A percentile compares a stretch with the other conserved stretches of the same genome.
Conservation (phyloP, 2,329 filamentous ascomycete species). For the Nothomitra cinnamomea region DNA sequence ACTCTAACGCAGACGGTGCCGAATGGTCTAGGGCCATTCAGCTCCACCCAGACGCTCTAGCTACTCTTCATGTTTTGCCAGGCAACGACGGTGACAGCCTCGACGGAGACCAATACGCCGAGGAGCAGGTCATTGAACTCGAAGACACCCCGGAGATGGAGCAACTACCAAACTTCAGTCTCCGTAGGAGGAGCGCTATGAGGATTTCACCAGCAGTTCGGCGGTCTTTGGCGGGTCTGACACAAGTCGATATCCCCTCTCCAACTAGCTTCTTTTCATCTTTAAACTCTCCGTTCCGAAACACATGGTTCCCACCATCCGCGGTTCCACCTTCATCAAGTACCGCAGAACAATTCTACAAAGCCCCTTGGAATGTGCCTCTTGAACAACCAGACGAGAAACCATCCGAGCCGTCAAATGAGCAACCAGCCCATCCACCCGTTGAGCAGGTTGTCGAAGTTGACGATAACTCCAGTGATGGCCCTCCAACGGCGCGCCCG, state of each 20-base stretch:
- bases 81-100: background rate
- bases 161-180: conserved; percentile 36
- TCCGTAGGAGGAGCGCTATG: conserved; percentile 21
- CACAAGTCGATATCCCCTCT: conserved; percentile 73
- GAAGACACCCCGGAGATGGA: conserved; percentile 35
- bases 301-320: conserved; percentile 60
- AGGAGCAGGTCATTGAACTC: conserved; percentile 21
- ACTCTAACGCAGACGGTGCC: background rate
- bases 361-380: conserved; percentile 54
- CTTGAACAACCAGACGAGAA: too few relatives aligned
- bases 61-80: conserved; percentile 46
- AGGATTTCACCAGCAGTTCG: conserved; percentile 30
- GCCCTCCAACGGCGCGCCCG: conserved; percentile 51
- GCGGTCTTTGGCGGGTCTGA: conserved; percentile 52
- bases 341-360: conserved; percentile 85
- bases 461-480: conserved; percentile 32
- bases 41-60: conserved; percentile 65
- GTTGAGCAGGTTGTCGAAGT: conserved; percentile 54
- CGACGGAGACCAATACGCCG: conserved; percentile 8
- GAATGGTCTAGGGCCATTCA: conserved; percentile 35
- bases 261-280: conserved; percentile 85
- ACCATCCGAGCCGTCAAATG: too few relatives aligned
- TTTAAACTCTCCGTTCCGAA: conserved; percentile 55
- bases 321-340: conserved; percentile 60
- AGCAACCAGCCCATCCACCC: too few relatives aligned